Evolutionary conservation across 2,329 filamentous ascomycete species (phyloP), one percentile per base, ranked within the genome.

Genomic region (Metarhizium anisopliae): DNA sequence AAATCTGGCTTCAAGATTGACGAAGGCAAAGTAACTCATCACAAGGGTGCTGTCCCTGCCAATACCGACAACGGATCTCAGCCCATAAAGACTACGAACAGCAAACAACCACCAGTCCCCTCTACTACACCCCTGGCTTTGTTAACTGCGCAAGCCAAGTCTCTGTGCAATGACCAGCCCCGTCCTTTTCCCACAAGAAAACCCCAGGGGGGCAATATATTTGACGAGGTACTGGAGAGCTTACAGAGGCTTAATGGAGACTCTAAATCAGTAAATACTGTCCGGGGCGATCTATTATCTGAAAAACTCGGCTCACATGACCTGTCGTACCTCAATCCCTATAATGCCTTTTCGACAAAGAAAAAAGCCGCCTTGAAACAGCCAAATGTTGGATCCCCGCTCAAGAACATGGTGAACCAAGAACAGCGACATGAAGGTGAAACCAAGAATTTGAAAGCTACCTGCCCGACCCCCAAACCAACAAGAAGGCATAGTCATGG

Each of bases 1-100:
- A 69, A 64, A 52, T 60, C 64, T 13, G 66, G 67, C 8, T 69
- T 73, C 38, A 32, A 18, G 5, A 57, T 69, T 42, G 58, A 59
- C 35, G 59, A 65, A 4, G 54, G 59, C 25, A 32, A 36, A 49
- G 7, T 20, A 47, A 56, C n/a, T 43, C 57, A 16, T 32, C 18
- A 47, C 42, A 29, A 8, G 18, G 36, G 5, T 8, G 2, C 10
- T 35, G 32, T 7, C 50, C 32, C 18, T 59, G 61, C 1, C 62
- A 45, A 16, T 16, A 32, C 18, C 6, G 40, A 20, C 42, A 20
- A 20, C 6, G 4, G 20, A 11, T 20, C 6, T 11, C 5, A 18
- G 8, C 3, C 6, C 16, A 16, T 11, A 20, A 20, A 45, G n/a
- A 11, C n/a, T 45, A 45, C 2, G 4, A 16, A 2, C n/a, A 11